Base-by-base conservation (phyloP, 2,329 filamentous ascomycete species). In the Blastomyces parvus region DNA sequence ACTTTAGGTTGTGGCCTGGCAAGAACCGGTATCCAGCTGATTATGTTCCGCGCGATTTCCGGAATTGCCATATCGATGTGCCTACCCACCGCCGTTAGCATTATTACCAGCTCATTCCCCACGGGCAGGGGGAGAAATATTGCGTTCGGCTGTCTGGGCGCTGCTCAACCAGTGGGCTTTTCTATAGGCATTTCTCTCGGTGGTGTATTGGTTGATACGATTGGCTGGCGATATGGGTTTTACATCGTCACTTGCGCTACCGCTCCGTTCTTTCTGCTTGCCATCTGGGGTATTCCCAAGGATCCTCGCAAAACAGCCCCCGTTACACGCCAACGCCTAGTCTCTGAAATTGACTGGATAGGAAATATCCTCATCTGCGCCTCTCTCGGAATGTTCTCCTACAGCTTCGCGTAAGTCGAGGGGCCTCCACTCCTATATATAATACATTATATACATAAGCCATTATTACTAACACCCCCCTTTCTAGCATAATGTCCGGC, bases 201-300 rank as follows among this genome's bases (percentile, higher is more conserved):
- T 36, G 81, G 82, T 63, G 65, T 83, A 0, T 71, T 85, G 2
- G 76, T 84, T 42, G 75, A 81, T 40, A 76, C 73, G 0, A 76
- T 81, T 56, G 80, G 81, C 2, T 85, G 82, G 83, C 70, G 82
- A 55, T 78, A 73, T 65, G 82, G 80, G 0, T 85, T 80, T 66
- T 79, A 83, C 65, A 72, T 82, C 3, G 72, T 74, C 27, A 79
- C 79, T 0, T 78, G 77, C 14, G 67, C 81, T 36, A 81, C 77
- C 36, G 71, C 73, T 1, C 58, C 74, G 8, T 70, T 81, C 8
- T 74, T 79, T n/a, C 66, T 73, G 0, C 62, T 77, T 5, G 74
- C 74, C 2, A 42, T 77, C 30, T 80, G 73, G 72, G 75, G 69
- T 33, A 66, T 79, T 58, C 80, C 80, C 13, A 74, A 42, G 14